These are phyloP conservation scores for Pyricularia grisea DNA, from an alignment of 2,329 filamentous ascomycete genomes.

Conservation along the genomic window DNA sequence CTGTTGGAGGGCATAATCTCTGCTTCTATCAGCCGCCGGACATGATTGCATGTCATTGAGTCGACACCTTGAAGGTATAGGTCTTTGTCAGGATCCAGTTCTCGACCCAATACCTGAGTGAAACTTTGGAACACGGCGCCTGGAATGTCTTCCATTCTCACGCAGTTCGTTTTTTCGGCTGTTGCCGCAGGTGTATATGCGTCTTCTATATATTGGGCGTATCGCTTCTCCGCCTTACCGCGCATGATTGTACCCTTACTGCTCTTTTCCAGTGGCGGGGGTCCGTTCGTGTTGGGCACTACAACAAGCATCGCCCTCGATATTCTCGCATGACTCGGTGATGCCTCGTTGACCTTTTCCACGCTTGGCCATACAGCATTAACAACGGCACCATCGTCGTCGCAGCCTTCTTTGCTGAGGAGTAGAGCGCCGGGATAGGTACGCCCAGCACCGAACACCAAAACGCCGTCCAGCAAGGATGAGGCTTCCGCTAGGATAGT, in stretches of 20 bases:
- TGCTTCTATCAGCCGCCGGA: constrained; percentile 26
- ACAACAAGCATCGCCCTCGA: constrained; percentile 39
- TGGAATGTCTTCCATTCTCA: not conserved
- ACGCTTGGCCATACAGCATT: constrained; percentile 16
- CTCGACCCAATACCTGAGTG: constrained; percentile 12
- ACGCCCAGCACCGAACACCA: constrained; percentile 52
- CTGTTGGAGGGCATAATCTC: not conserved
- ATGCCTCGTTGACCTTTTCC: constrained; percentile 34
- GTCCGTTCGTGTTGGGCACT: constrained; percentile 21
- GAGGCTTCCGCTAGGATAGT: constrained; percentile 31
- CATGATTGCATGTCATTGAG: constrained; percentile 46
- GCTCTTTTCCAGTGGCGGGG: constrained; percentile 40
- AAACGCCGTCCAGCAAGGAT: constrained; percentile 37
- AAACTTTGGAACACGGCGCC: not conserved
- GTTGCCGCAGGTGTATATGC: constrained; percentile 25
- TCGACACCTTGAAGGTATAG: constrained; percentile 51
- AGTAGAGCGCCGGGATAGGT: constrained; percentile 48
- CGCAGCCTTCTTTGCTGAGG: constrained; percentile 34
- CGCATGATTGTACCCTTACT: constrained; percentile 54
- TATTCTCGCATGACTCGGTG: constrained; percentile 41
- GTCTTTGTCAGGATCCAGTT: constrained; percentile 30
- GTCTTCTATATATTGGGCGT: constrained; percentile 31
- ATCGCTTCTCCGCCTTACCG: constrained; percentile 38
- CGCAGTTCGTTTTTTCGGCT: not conserved
- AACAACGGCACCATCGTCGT: constrained; percentile 9